Conservation (phyloP, 345 rosid species). For the Isatis tinctoria region DNA sequence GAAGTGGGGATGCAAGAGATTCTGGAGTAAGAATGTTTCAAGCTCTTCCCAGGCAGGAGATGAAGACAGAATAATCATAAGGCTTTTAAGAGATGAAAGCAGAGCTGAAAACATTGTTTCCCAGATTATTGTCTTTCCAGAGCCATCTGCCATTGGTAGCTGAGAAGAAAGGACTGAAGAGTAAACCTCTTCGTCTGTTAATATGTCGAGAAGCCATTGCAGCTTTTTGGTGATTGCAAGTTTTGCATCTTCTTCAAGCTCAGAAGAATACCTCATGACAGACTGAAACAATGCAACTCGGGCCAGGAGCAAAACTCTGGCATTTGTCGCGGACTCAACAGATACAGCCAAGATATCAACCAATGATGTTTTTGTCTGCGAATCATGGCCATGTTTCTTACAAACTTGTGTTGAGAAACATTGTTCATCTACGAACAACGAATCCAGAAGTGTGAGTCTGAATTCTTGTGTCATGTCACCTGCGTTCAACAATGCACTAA, state of each 20-base stretch:
- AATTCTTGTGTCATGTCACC: slow-evolving; percentile 45
- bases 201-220: slow-evolving; percentile 56
- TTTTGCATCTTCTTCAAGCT: slow-evolving; percentile 48
- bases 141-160: slow-evolving; percentile 51
- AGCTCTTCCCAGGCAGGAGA: slow-evolving; percentile 64
- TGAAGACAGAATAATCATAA: slow-evolving; percentile 60
- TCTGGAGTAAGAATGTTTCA: slow-evolving; percentile 58
- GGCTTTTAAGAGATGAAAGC: slow-evolving; percentile 62
- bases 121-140: slow-evolving; percentile 59
- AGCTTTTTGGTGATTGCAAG: slow-evolving; percentile 51
- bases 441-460: slow-evolving; percentile 59
- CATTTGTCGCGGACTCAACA: slow-evolving; percentile 36
- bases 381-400: slow-evolving; percentile 27
- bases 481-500: slow-evolving; percentile 57
- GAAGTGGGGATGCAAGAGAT: slow-evolving; percentile 81
- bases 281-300: slow-evolving; percentile 50
- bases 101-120: slow-evolving; percentile 60
- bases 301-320: slow-evolving; percentile 43
- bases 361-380: slow-evolving; percentile 28
- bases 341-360: slow-evolving; percentile 48
- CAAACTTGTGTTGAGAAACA: slow-evolving; percentile 23
- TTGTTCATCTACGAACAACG: slow-evolving; percentile 44
- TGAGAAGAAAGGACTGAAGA: slow-evolving; percentile 57
- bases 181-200: slow-evolving; percentile 62
- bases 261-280: slow-evolving; percentile 53